Conservation (phyloP, 2,329 filamentous ascomycete genomes). For the Penicillium sp. region DNA sequence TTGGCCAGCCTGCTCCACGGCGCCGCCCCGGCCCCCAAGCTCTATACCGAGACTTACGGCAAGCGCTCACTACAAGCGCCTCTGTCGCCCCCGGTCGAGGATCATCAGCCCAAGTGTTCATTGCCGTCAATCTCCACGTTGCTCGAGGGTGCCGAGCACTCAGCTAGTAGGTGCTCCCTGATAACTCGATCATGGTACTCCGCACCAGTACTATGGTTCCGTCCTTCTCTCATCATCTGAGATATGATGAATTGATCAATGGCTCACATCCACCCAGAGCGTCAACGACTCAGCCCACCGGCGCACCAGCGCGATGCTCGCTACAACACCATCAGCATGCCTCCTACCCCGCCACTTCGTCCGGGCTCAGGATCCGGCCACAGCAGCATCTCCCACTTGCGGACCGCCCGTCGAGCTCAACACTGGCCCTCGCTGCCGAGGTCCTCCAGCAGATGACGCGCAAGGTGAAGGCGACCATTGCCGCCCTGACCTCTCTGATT, state of each 20-base stretch:
- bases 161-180: constrained; percentile 45
- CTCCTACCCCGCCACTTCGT: constrained; percentile 85
- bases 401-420: constrained; percentile 8
- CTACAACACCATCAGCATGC: constrained; percentile 57
- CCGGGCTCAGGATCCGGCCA: constrained; percentile 78
- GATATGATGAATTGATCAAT: constrained; percentile 39
- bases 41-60: constrained; percentile 32
- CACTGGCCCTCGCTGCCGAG: constrained; percentile 24
- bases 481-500: constrained; percentile 46
- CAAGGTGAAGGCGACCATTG: constrained; percentile 45
- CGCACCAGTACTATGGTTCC: constrained; percentile 36
- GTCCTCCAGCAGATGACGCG: constrained; percentile 45
- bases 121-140: constrained; percentile 93
- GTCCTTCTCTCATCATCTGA: constrained; percentile 21
- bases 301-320: constrained; percentile 33
- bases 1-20: constrained; percentile 40
- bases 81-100: constrained; percentile 47
- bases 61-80: constrained; percentile 39
- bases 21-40: constrained; percentile 30
- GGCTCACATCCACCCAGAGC: constrained; percentile 37
- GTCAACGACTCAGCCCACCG: constrained; percentile 39
- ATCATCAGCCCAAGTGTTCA: constrained; percentile 70
- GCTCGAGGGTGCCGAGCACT: constrained; percentile 73
- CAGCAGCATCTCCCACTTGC: constrained; percentile 27
- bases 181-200: constrained; percentile 20